Conservation (phyloP, 2,329 filamentous ascomycete species). For the Neofusicoccum cordaticola region DNA sequence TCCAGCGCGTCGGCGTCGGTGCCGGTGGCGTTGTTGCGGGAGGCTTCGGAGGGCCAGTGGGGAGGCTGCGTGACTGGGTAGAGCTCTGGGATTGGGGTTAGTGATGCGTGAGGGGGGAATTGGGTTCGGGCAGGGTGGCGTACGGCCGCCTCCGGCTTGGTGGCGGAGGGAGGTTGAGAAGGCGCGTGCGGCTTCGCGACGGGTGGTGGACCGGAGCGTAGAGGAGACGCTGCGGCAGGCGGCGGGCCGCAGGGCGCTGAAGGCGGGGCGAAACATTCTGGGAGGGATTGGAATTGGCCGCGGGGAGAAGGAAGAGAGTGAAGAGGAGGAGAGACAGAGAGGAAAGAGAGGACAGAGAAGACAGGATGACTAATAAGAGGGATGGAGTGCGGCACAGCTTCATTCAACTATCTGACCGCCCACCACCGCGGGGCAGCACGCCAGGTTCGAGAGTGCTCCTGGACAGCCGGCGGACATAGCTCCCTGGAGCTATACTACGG, state of each 20-base stretch:
- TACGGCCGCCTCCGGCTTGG: slow-evolving; percentile 3
- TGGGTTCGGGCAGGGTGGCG: not conserved
- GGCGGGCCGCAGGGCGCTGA: not conserved
- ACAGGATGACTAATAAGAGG: not conserved
- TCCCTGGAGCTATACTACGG: not conserved
- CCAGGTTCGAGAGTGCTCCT: not conserved
- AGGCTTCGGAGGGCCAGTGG: slow-evolving; percentile 6
- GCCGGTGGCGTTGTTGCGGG: slow-evolving; percentile 45
- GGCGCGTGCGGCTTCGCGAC: slow-evolving; percentile 2
- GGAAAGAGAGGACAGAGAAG: not conserved
- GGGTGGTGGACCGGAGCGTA: not conserved
- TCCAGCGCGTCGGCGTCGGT: slow-evolving; percentile 41
- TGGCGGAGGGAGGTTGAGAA: slow-evolving; percentile 4
- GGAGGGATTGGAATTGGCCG: not conserved
- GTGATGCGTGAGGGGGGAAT: not conserved
- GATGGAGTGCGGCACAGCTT: not conserved
- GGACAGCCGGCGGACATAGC: not conserved
- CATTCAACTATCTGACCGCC: not conserved
- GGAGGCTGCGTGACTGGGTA: slow-evolving; percentile 7
- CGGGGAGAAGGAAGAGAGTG: not conserved
- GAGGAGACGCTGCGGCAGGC: not conserved
- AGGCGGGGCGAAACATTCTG: not conserved
- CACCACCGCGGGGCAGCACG: not conserved
- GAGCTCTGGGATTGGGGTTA: not conserved
- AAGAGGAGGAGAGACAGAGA: not conserved